phyloP scores from a whole-genome alignment of 1,284 basidiomycete genomes.

The Papiliotrema nemorosa region DNA sequence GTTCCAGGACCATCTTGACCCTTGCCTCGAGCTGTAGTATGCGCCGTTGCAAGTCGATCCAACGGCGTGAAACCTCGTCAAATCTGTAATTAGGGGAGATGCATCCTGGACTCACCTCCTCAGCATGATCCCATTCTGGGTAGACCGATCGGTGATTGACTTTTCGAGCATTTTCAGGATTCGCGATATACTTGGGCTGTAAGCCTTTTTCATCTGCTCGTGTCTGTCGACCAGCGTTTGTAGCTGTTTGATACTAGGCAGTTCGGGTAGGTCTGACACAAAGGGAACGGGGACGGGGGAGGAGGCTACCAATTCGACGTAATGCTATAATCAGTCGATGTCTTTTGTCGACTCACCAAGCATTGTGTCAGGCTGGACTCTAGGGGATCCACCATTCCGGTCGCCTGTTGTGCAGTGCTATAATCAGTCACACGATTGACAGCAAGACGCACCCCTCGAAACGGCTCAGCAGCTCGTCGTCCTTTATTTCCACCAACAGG shows the following conservation, averaged over 20 bases:
- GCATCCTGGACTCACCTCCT: constrained; percentile 61
- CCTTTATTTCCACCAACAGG: constrained; percentile 82
- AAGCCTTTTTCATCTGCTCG: constrained; percentile 50
- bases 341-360: constrained; percentile 15
- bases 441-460: constrained; percentile 68
- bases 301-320: constrained; percentile 27
- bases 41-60: constrained; percentile 25
- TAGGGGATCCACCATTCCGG: constrained; percentile 92
- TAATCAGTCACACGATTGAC: constrained; percentile 1
- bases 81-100: constrained; percentile 9
- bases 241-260: constrained; percentile 25
- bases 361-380: constrained; percentile 59
- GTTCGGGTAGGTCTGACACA: constrained; percentile 19
- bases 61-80: constrained; percentile 30
- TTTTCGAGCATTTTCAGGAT: constrained; percentile 91
- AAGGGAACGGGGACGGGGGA: constrained; percentile 22
- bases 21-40: constrained; percentile 33
- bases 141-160: constrained; percentile 81
- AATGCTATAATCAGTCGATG: constrained; percentile 18
- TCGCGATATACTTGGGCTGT: constrained; percentile 86
- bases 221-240: constrained; percentile 24
- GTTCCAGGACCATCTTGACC: constrained; percentile 14
- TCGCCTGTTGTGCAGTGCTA: constrained; percentile 66
- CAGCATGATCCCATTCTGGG: constrained; percentile 90
- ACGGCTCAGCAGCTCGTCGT: constrained; percentile 93